Evolutionary conservation across 2,329 filamentous ascomycete genomes (phyloP), one percentile per base, ranked within the genome.

Genomic region (Pezicula carpinea): DNA sequence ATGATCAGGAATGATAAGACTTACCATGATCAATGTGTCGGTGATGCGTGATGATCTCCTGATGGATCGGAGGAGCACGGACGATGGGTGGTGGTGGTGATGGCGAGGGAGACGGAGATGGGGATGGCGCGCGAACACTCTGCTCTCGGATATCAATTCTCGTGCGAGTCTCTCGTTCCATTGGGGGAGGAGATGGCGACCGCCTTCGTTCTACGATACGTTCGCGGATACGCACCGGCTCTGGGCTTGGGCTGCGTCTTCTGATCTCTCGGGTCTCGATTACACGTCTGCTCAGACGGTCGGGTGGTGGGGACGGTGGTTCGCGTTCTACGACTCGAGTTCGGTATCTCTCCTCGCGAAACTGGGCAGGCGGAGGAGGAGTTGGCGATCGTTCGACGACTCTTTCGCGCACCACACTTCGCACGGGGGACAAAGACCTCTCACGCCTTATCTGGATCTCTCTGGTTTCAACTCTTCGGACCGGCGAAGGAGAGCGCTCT

Each of bases 21-120:
- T 63, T 73, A 89, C 87, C 90, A 68, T 95, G 89, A 61, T 95
- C 87, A 57, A 95, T 85, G 61, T 92, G 87, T 48, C 84, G 79
- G 64, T 93, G 92, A 40, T 40, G 38, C 40, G 89, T 95, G 55
- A 95, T 91, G 49, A 95, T 83, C 63, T 96, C 88, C 60, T 92
- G 82, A 66, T 92, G 87, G 57, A 95, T 89, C 1, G 85, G 86
- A 29, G 89, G 89, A 17, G 84, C 83, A 35, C 82, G 78, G 58
- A 92, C 82, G 38, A 93, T 83, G 38, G 48, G 43, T 46, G 77
- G 76, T 23, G 80, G 82, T 23, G 59, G 51, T 35, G 57, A 38
- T 14, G 54, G 38, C n/a, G 38, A 40, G 10, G 38, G 38, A n/a
- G 38, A 40, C 11, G 22, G 61, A 11, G 57, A 59, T 39, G 58